Conservation (phyloP, 2,329 filamentous ascomycete species). For the Rugonectria rugulosa region DNA sequence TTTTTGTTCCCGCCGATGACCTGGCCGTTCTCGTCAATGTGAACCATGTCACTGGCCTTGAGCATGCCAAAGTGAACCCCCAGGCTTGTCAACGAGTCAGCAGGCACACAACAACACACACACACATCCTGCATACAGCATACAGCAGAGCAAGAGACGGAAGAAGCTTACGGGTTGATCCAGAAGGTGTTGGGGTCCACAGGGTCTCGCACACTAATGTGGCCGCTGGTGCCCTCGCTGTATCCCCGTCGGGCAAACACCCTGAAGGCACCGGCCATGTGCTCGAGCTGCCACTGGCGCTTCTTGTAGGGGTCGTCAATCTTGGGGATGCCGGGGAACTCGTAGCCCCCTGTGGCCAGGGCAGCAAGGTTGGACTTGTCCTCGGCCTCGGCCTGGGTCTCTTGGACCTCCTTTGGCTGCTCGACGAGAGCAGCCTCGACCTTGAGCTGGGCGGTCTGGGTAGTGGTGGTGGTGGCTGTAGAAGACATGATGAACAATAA, state of each 20-base stretch:
- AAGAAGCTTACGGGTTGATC: slow-evolving; percentile 60
- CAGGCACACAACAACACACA: too few species aligned
- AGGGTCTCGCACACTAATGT: slow-evolving; percentile 69
- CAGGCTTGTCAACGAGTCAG: slow-evolving; percentile 39
- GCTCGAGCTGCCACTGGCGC: slow-evolving; percentile 43
- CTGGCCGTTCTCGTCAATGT: slow-evolving; percentile 64
- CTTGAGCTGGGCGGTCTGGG: slow-evolving; percentile 11
- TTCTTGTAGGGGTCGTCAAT: slow-evolving; percentile 56
- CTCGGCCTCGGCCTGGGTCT: background rate
- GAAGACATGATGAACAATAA: slow-evolving; percentile 10
- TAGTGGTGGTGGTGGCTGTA: slow-evolving; percentile 1
- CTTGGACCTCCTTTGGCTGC: background rate
- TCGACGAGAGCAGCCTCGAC: slow-evolving; percentile 4
- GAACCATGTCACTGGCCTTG: slow-evolving; percentile 67
- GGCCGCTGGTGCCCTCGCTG: slow-evolving; percentile 68
- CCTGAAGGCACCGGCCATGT: slow-evolving; percentile 54
- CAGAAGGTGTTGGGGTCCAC: slow-evolving; percentile 65
- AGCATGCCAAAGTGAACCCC: slow-evolving; percentile 66
- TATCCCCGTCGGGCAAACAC: slow-evolving; percentile 55
- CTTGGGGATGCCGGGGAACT: slow-evolving; percentile 59
- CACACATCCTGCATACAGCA: too few species aligned
- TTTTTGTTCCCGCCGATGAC: slow-evolving; percentile 64
- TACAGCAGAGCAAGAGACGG: background rate
- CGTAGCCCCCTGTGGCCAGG: slow-evolving; percentile 33
- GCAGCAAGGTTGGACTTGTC: background rate